Evolutionary conservation across 2,329 filamentous ascomycete genomes (phyloP).

Genomic region (Grosmannia clavigera): DNA sequence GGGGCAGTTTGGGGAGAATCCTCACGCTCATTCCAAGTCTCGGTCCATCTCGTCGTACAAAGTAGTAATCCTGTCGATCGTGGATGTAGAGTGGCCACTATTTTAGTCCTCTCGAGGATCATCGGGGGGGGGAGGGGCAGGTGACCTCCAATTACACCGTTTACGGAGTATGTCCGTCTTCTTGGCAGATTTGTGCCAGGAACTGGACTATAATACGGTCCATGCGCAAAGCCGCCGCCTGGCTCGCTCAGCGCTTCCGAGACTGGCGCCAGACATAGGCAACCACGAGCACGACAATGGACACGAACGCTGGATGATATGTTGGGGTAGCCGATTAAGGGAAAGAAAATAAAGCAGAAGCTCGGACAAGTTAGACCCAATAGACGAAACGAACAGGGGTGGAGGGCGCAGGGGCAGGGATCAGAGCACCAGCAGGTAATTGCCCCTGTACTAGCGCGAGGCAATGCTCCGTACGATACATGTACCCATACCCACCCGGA

Average conservation of each 20-base stretch:
- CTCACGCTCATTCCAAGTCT: background rate
- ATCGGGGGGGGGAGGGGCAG: too few relatives aligned
- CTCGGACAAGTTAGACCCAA: background rate
- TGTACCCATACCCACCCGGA: background rate
- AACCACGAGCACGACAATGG: too few relatives aligned
- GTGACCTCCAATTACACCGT: too few relatives aligned
- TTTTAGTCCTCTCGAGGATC: too few relatives aligned
- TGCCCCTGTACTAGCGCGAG: conserved; percentile 1
- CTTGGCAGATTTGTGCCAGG: too few relatives aligned
- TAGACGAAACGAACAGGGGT: background rate
- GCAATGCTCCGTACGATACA: background rate
- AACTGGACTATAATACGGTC: too few relatives aligned
- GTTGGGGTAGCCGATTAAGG: background rate
- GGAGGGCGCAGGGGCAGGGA: background rate
- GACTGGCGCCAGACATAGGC: background rate
- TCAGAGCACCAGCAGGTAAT: background rate
- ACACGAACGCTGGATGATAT: background rate
- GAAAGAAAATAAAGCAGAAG: background rate
- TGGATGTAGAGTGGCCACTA: too few relatives aligned
- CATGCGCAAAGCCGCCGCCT: too few relatives aligned
- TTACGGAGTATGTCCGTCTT: too few relatives aligned
- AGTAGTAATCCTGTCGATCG: too few relatives aligned
- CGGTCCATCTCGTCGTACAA: background rate
- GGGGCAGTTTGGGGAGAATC: too few relatives aligned
- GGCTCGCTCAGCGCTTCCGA: too few relatives aligned